Evolutionary conservation across 345 rosid species (phyloP).

Genomic region (Gossypium herbaceum): DNA sequence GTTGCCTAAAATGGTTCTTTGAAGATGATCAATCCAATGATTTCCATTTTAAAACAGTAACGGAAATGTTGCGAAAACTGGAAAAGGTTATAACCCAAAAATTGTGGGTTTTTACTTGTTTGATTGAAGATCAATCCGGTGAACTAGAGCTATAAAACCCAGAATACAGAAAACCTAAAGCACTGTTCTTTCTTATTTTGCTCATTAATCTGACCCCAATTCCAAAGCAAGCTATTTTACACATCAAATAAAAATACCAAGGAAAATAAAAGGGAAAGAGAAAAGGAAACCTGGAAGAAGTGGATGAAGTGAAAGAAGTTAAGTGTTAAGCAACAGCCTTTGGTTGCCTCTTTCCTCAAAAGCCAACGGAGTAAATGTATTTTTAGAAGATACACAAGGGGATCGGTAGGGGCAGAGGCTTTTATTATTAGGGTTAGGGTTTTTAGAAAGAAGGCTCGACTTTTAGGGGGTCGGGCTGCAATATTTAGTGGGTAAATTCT

Average conservation of each 20-base stretch:
- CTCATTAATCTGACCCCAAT: neutral
- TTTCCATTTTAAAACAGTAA: neutral
- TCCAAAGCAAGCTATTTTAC: neutral
- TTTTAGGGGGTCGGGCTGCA: neutral
- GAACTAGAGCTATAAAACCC: neutral
- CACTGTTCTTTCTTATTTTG: too few species aligned
- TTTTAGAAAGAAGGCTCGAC: neutral
- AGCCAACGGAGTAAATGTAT: neutral
- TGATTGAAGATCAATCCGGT: neutral
- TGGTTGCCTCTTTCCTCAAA: neutral
- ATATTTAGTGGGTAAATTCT: too few species aligned
- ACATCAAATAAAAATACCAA: neutral
- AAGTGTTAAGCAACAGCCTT: neutral
- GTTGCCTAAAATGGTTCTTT: too few species aligned
- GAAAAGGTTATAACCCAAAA: neutral
- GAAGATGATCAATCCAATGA: too few species aligned
- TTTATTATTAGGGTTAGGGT: neutral
- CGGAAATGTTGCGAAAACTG: neutral
- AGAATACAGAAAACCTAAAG: neutral
- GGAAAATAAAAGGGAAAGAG: neutral
- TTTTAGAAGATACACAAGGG: neutral
- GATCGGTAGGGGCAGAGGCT: neutral
- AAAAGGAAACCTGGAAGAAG: neutral
- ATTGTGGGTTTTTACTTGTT: neutral
- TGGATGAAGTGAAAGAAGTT: neutral